Conservation (phyloP, 176 grass and related monocot species). For the Aegilops speltoides region DNA sequence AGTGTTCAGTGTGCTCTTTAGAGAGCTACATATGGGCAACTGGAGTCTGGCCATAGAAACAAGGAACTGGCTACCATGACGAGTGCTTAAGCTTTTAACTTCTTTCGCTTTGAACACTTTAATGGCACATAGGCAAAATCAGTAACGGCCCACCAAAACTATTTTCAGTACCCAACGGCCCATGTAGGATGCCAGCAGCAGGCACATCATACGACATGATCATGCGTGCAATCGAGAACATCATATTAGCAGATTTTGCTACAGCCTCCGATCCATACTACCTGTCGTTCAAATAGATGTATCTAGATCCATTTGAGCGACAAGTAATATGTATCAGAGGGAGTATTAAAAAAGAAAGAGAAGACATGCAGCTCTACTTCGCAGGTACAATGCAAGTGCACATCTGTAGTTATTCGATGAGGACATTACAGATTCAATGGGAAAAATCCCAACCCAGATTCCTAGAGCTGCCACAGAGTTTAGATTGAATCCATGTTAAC, state of each 20-base stretch:
- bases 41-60: neutral
- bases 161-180: neutral
- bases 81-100: neutral
- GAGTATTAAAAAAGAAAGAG: neutral
- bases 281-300: too few species aligned
- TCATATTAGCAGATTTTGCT: neutral
- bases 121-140: neutral
- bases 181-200: neutral
- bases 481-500: conserved; percentile 1
- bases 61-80: neutral
- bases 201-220: neutral
- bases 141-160: neutral
- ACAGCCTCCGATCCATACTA: too few species aligned
- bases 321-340: too few species aligned
- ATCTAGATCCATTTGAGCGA: too few species aligned
- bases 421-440: neutral
- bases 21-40: too few species aligned
- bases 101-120: neutral
- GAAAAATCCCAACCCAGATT: neutral
- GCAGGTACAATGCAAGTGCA: neutral
- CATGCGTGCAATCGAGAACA: neutral
- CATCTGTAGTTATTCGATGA: neutral
- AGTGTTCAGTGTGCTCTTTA: too few species aligned
- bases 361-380: neutral
- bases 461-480: neutral